Evolutionary conservation across 1,284 basidiomycete genomes (phyloP), one percentile per base, ranked within the genome.

Genomic region (Ceratobasidium sp.): DNA sequence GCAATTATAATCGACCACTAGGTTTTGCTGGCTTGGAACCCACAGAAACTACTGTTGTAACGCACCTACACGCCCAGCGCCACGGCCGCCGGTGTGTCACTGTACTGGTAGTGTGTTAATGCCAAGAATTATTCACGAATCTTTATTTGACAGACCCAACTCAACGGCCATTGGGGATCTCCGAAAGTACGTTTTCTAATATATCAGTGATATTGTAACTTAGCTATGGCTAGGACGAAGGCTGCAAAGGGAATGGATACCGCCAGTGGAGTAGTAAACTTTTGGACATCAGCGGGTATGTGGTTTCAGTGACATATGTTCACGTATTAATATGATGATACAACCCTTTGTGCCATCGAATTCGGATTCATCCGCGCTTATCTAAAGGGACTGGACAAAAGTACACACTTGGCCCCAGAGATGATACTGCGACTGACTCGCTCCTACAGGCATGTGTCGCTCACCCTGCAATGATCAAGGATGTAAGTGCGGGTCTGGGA

Each of bases 161-260:
- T 59, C n/a, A 59, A 59, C n/a, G 57, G 57, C n/a, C 57, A 59
- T 34, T 59, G 57, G 57, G 57, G 57, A 16, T 59, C 57, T 3
- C 36, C 36, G 23, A 59, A 59, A 34, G 57, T 59, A 21, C 14
- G 57, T 21, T n/a, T 23, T 41, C n/a, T 59, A 3, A 4, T 23
- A 16, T 1, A 34, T n/a, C 6, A 34, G 9, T 28, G 9, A 3
- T 41, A 23, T 41, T 34, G 12, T n/a, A 8, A 53, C 26, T 59
- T 21, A 59, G 2, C 4, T 23, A 23, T 23, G 6, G n/a, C 18
- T 28, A 59, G 57, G 36, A 59, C 57, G 57, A 59, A 21, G 57
- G 57, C 6, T 59, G 57, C 36, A 59, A 59, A 28, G 36, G 57
- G 10, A 59, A 59, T 23, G 36, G 57, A 18, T 59, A 41, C n/a